A percentile compares a stretch with the other conserved stretches of the same genome.
Evolutionary conservation across 768 basidiomycete genomes (phyloP).

Genomic region (Heimioporus sp.): DNA sequence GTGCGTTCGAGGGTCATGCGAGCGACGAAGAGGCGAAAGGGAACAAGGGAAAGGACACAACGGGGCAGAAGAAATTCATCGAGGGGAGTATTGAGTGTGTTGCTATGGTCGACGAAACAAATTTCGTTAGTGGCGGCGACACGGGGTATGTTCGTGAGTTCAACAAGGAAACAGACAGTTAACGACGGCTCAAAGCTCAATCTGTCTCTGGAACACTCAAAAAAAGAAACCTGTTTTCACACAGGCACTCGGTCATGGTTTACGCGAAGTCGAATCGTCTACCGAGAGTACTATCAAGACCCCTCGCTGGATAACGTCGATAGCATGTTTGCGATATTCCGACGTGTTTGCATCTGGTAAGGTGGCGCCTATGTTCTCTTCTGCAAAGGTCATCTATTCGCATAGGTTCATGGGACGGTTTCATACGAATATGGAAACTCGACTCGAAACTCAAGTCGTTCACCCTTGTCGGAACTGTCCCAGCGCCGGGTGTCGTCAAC

Average conservation of each 20-base stretch:
- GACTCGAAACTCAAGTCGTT: constrained; percentile 79
- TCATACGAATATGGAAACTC: constrained; percentile 88
- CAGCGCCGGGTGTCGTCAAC: constrained; percentile 82
- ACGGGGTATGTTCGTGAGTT: constrained; percentile 66
- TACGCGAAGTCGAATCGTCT: constrained; percentile 67
- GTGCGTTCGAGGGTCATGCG: constrained; percentile 54
- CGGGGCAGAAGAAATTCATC: constrained; percentile 47
- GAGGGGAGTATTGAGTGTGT: constrained; percentile 93
- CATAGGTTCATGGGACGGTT: constrained; percentile 91
- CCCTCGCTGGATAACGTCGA: constrained; percentile 89
- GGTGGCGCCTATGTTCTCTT: constrained; percentile 11
- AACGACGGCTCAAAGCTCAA: constrained; percentile 46
- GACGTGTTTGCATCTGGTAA: constrained; percentile 89
- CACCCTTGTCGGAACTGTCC: constrained; percentile 57
- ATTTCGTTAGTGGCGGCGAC: constrained; percentile 92
- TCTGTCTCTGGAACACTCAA: constrained; percentile 85
- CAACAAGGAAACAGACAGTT: not conserved
- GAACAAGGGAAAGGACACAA: constrained; percentile 29
- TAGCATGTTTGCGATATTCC: constrained; percentile 82
- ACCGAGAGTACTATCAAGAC: constrained; percentile 73
- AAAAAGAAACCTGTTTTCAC: constrained; percentile 97
- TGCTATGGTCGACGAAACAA: constrained; percentile 93
- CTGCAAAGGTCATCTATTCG: not conserved
- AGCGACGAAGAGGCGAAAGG: constrained; percentile 45
- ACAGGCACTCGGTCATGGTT: constrained; percentile 82